Evolutionary conservation across 2,329 filamentous ascomycete genomes (phyloP), one percentile per base, ranked within the genome.

Genomic region (Didymella pinodella): DNA sequence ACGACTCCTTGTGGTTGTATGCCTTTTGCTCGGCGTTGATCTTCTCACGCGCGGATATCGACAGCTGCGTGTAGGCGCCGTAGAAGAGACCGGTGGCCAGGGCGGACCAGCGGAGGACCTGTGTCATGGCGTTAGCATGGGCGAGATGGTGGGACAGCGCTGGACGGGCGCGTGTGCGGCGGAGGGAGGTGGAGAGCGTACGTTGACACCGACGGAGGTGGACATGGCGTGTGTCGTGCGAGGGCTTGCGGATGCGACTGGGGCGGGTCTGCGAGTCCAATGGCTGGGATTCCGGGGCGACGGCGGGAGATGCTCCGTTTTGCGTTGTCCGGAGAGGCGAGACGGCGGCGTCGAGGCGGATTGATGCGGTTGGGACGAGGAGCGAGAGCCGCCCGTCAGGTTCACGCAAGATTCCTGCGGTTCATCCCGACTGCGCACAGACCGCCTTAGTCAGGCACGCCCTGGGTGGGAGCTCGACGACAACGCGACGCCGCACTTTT

Each of bases 51-150:
- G 90, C 80, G 69, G 83, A 89, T 80, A 99, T 90, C 64, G 87
- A 86, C 76, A 90, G 85, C 84, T 99, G 95, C 84, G 97, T 94
- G 81, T 89, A 91, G 84, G 97, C 88, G 79, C 95, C 95, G 84
- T 99, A 99, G 83, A 97, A 89, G 78, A 98, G 83, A 78, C 95
- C 95, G 75, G 92, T 85, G 76, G 89, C 91, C 69, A 99, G 91
- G 78, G 93, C 93, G 77, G 93, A 94, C 86, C 94, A 99, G 82
- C 95, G 93, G 80, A 98, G 87, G 80, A 99, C 94, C 95, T 99
- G 80, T 57, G 51, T 49, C 53, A 62, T 63, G 44, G 45, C 29
- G 52, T 76, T 67, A 76, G 73, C 68, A 65, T 50, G 14, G 22
- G 22, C 22, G 22, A 22, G 22, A 22, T 22, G 2, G 22, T 2